These are phyloP conservation scores for Paramarasmius palmivorus DNA, from an alignment of 1,284 basidiomycete species.

Conservation along the genomic window DNA sequence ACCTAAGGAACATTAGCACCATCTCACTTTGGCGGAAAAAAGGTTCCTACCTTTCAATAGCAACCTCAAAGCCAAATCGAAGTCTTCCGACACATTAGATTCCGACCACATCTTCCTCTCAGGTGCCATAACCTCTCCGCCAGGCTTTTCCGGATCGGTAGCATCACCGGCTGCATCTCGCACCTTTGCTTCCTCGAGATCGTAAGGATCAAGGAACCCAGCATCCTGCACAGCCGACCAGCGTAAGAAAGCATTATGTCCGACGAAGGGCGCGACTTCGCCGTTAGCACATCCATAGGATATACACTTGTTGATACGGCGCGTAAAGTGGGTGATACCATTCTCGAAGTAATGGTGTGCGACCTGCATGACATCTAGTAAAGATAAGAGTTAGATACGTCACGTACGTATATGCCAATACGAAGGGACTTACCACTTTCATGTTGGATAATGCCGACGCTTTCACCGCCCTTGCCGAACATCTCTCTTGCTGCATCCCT, in stretches of 20 bases:
- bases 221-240: conserved; percentile 86
- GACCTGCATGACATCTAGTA: conserved; percentile 56
- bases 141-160: too few species aligned
- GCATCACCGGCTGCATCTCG: background rate
- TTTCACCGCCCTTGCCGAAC: conserved; percentile 48
- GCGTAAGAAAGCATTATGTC: conserved; percentile 85
- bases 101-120: conserved; percentile 81
- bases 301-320: conserved; percentile 56
- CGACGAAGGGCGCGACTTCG: conserved; percentile 78
- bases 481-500: conserved; percentile 84
- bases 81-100: conserved; percentile 82
- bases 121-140: conserved; percentile 5
- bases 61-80: conserved; percentile 62
- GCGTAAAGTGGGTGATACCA: conserved; percentile 80
- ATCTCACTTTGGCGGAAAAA: too few species aligned
- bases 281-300: conserved; percentile 24
- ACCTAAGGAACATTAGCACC: too few species aligned
- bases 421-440: conserved; percentile 55
- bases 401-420: conserved; percentile 1
- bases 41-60: conserved; percentile 57
- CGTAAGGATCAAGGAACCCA: conserved; percentile 65
- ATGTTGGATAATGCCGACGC: conserved; percentile 84
- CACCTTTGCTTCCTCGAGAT: conserved; percentile 34
- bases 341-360: conserved; percentile 86
- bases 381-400: background rate